phyloP scores from a whole-genome alignment of 2,329 filamentous ascomycete genomes.

The Neofusicoccum ribis region DNA sequence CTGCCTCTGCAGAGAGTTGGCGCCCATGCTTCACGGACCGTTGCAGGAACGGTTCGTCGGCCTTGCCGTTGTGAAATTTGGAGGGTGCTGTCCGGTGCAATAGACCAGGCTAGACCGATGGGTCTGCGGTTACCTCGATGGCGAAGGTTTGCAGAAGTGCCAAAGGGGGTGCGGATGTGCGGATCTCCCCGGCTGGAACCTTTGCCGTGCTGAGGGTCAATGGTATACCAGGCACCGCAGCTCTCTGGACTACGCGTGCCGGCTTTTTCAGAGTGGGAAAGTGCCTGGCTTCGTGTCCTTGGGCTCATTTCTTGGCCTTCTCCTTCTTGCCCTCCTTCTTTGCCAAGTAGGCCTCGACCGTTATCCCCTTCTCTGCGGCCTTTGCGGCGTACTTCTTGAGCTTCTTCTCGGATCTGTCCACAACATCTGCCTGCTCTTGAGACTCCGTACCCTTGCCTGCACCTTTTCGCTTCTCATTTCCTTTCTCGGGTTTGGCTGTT shows the following conservation, averaged over 20 bases:
- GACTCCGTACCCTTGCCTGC: conserved; percentile 22
- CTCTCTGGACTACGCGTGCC: not conserved
- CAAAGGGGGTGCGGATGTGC: not conserved
- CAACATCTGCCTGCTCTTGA: not conserved
- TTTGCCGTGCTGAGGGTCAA: not conserved
- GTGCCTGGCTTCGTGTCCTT: not conserved
- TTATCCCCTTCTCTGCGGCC: conserved; percentile 35
- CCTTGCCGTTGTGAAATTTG: conserved; percentile 3
- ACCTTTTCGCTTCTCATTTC: conserved; percentile 26
- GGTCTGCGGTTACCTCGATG: not conserved
- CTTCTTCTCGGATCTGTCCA: conserved; percentile 7
- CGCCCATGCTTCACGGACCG: not conserved
- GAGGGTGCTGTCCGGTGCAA: not conserved
- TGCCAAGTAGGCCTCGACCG: conserved; percentile 38
- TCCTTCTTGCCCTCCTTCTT: conserved; percentile 30
- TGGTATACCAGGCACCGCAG: not conserved
- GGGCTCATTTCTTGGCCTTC: conserved; percentile 1
- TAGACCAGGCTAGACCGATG: not conserved
- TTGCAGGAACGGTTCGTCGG: not conserved
- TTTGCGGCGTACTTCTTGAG: conserved; percentile 5
- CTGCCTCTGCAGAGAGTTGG: not conserved
- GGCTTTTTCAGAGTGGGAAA: not conserved
- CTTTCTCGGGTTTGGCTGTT: not conserved
- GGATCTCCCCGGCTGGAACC: not conserved
- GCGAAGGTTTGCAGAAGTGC: not conserved